These are phyloP conservation scores for Puccinia triticina DNA, from an alignment of 1,284 basidiomycete species.

Conservation along the genomic window DNA sequence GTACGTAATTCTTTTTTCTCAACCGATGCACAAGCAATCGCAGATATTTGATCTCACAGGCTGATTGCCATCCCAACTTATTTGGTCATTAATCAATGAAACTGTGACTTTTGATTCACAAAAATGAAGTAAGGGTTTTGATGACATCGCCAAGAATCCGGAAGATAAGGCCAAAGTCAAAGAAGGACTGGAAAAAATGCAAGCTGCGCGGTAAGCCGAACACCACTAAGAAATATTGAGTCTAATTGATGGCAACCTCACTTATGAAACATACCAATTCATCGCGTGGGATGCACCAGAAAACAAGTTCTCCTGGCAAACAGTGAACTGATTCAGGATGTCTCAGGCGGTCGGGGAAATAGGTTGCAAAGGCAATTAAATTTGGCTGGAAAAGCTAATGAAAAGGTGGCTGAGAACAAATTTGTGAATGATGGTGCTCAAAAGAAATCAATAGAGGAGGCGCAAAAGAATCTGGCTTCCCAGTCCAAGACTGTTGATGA, in stretches of 20 bases:
- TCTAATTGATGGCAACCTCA: background rate
- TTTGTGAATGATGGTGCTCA: background rate
- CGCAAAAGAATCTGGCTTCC: background rate
- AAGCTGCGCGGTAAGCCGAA: constrained; percentile 17
- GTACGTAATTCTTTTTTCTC: background rate
- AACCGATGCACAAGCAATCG: background rate
- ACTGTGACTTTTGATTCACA: background rate
- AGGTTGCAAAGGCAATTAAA: background rate
- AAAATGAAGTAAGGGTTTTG: constrained; percentile 12
- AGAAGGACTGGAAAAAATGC: constrained; percentile 13
- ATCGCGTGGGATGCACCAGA: background rate
- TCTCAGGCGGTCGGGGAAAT: background rate
- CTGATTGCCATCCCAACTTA: background rate
- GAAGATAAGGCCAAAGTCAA: constrained; percentile 28
- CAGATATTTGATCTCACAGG: background rate
- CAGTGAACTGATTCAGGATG: background rate
- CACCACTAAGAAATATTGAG: background rate
- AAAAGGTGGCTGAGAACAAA: background rate
- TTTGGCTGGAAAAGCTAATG: background rate
- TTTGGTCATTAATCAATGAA: too few relatives aligned
- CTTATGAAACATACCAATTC: background rate
- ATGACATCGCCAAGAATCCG: constrained; percentile 14
- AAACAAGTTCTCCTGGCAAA: constrained; percentile 14
- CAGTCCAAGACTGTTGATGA: constrained; percentile 22
- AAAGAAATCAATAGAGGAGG: constrained; percentile 15